Base-by-base conservation (phyloP, 2,329 filamentous ascomycete genomes). In the Aureobasidium lini region DNA sequence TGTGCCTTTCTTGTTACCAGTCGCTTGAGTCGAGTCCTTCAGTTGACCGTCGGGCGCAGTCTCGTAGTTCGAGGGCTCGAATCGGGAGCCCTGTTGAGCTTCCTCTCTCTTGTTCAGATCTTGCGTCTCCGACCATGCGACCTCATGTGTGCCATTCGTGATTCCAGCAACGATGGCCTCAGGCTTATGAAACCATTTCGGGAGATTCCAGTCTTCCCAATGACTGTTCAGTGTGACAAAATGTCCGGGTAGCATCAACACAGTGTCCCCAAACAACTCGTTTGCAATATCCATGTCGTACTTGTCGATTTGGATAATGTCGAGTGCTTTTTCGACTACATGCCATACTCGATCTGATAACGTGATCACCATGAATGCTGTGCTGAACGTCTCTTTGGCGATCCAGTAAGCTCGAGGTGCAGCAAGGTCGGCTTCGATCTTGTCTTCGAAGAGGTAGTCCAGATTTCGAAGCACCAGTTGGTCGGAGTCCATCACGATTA, bases 271-370 rank as follows among this genome's bases (percentile, higher is more conserved):
- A 37, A 70, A 62, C 37, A 70, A 34, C 18, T 67, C 60, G 52
- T 70, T 70, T 43, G 68, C 60, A 5, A 70, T 48, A 46, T 70
- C 67, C 67, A 70, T 69, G 44, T 70, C 69, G 50, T 69, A 70
- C 13, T 65, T 62, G 44, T 66, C 43, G 11, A 50, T 37, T 6
- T 46, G 60, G 13, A 68, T 58, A 6, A 48, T 60, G 15, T 61
- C 47, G 4, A 69, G 39, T 1, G 63, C 65, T 2, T 52, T 28
- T 44, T 66, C 53, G 11, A 70, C 63, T 9, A 49, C 60, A 3
- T 58, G 13, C 68, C 68, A 69, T 9, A 69, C 54, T 4, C 66
- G 36, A 28, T 69, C 64, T 4, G 64, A 66, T 6, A 70, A 62
- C 15, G 54, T 62, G 48, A 69, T 67, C 49, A 70, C 58, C 61